A percentile compares a stretch with the other conserved stretches of the same genome.
Evolutionary conservation across 129 eudicot species (phyloP).

Genomic region (Arctium minus): DNA sequence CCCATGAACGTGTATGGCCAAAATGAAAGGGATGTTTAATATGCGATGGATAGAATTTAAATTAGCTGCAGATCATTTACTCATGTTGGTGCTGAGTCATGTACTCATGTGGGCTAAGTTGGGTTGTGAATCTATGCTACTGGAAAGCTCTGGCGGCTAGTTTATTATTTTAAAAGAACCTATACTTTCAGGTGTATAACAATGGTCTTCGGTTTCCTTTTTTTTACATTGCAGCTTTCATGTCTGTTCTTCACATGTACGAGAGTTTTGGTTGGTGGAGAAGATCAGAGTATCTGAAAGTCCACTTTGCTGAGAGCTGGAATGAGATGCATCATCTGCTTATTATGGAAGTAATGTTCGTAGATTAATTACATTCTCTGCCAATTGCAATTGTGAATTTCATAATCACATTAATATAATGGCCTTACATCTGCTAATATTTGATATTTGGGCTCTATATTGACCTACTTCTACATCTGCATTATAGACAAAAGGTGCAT

Average conservation of each 20-base stretch:
- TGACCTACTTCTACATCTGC: neutral
- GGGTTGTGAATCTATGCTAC: slow-evolving; percentile 11
- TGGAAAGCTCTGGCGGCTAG: slow-evolving; percentile 11
- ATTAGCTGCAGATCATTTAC: neutral
- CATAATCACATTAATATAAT: neutral
- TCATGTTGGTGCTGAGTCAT: neutral
- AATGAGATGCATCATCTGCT: slow-evolving; percentile 99
- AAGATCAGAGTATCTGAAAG: slow-evolving; percentile 92
- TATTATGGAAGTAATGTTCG: slow-evolving; percentile 83
- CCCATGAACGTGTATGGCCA: neutral
- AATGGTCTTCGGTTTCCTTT: neutral
- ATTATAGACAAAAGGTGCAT: neutral
- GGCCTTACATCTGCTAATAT: neutral
- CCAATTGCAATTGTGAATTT: neutral
- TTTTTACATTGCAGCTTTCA: slow-evolving; percentile 60
- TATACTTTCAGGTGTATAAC: neutral
- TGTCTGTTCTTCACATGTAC: slow-evolving; percentile 92
- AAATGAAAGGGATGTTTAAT: slow-evolving; percentile 3
- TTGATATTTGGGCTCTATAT: neutral
- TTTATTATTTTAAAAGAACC: neutral
- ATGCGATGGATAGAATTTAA: neutral
- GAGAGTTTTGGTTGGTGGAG: slow-evolving; percentile 99
- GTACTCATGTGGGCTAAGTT: neutral
- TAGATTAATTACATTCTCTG: slow-evolving; percentile 6
- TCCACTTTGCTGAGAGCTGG: slow-evolving; percentile 99